Percentiles rank a stretch among this genome's conserved stretches.
Evolutionary conservation across 1,284 basidiomycete species (phyloP).

Genomic region (Marasmius sp.): DNA sequence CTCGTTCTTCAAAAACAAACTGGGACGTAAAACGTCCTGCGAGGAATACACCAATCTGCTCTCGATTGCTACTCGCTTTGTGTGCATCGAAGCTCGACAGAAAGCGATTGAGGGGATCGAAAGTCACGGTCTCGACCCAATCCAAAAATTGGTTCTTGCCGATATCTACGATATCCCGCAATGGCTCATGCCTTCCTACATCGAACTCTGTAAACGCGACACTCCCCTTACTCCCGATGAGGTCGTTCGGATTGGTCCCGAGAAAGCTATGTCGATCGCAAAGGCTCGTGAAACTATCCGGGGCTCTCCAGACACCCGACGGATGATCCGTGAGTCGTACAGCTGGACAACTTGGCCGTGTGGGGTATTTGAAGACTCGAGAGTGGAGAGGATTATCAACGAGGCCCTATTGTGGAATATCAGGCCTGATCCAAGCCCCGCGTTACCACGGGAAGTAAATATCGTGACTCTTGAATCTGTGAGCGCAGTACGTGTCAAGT

Average conservation of each 20-base stretch:
- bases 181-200: conserved; percentile 41
- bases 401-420: background rate
- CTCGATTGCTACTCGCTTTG: conserved; percentile 33
- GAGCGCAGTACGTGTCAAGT: no score
- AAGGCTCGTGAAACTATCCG: conserved; percentile 22
- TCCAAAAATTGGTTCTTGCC: conserved; percentile 38
- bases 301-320: background rate
- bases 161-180: conserved; percentile 32
- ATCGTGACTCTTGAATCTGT: background rate
- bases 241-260: conserved; percentile 32
- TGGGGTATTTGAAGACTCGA: background rate
- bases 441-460: background rate
- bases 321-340: background rate
- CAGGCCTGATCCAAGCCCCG: background rate
- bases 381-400: background rate
- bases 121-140: conserved; percentile 25
- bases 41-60: conserved; percentile 36
- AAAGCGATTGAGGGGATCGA: conserved; percentile 32
- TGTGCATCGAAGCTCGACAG: conserved; percentile 28
- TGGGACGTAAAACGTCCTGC: conserved; percentile 20
- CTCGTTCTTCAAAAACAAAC: conserved; percentile 26
- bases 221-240: conserved; percentile 34
- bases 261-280: conserved; percentile 23
- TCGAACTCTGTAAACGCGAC: conserved; percentile 33
- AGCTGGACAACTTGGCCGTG: background rate